phyloP scores from a whole-genome alignment of 768 basidiomycete genomes.

The Leccinum boreale region DNA sequence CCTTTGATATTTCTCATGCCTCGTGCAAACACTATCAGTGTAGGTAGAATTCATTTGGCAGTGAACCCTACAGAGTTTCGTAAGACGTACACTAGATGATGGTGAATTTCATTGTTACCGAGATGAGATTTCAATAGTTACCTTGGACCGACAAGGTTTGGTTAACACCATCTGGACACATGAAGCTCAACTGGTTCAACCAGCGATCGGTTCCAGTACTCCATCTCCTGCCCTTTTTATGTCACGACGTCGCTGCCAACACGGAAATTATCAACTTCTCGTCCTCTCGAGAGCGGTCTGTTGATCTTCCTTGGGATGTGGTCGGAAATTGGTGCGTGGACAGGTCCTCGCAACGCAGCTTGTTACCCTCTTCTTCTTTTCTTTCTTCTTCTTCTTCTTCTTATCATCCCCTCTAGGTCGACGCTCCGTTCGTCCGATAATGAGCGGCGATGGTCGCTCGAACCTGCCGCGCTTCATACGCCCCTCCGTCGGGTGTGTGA shows the following conservation, averaged over 20 bases:
- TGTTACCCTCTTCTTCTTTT: not conserved
- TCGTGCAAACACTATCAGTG: constrained; percentile 10
- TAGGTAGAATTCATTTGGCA: constrained; percentile 9
- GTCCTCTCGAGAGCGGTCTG: constrained; percentile 23
- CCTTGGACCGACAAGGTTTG: constrained; percentile 1
- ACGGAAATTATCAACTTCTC: constrained; percentile 66
- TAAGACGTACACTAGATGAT: constrained; percentile 2
- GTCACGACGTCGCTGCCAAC: constrained; percentile 42
- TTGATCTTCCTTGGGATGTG: constrained; percentile 15
- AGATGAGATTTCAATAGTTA: constrained; percentile 4
- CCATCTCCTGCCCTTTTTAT: constrained; percentile 17
- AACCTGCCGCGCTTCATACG: constrained; percentile 41
- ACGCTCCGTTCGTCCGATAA: constrained; percentile 32
- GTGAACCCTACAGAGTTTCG: not conserved
- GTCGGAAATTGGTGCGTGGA: constrained; percentile 30
- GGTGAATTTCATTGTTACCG: constrained; percentile 14
- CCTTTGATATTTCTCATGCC: not conserved
- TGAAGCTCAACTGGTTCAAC: constrained; percentile 12
- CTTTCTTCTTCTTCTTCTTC: not conserved
- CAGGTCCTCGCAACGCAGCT: not conserved
- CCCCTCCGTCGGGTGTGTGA: constrained; percentile 38
- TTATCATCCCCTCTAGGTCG: constrained; percentile 34
- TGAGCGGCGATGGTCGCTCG: constrained; percentile 37
- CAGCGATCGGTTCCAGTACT: constrained; percentile 11
- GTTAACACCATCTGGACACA: constrained; percentile 1